Base-by-base conservation (phyloP, 2,329 filamentous ascomycete species). In the Stagonosporopsis tanaceti region DNA sequence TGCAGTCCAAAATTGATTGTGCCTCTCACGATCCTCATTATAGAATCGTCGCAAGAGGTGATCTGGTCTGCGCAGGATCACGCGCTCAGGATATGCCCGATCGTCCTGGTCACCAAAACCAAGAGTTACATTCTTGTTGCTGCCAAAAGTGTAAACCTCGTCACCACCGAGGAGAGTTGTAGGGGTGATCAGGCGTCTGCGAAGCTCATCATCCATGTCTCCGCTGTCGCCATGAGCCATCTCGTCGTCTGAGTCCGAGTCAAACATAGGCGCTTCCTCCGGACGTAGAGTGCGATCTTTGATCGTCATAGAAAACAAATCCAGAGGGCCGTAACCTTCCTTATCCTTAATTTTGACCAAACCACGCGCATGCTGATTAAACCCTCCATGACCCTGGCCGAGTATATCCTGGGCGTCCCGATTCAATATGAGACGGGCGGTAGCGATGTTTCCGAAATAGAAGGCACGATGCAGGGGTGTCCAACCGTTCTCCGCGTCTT, bases 71-170 rank as follows among this genome's bases (percentile, higher is more conserved):
- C 87, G 85, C 32, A 98, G 77, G 30, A 83, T 80, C 11, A 97
- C 87, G 9, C 92, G 89, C 74, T 98, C 95, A 0, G 95, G 95
- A 68, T 90, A 96, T 63, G 98, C 93, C 3, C 95, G 88, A 72
- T 99, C 94, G 73, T 97, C 93, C 69, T 96, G 90, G 71, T 99
- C 93, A n/a, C 93, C 93, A 59, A 98, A 89, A 1, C 95, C 95
- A 22, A 99, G 84, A 0, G 91, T 95, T 9, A 96, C 79, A 66
- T 99, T 99, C 71, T 95, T 96, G 78, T 97, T 99, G 77, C 93
- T 98, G 47, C 95, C 95, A 77, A 98, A 97, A 1, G 92, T 89
- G 69, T 92, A 98, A 0, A 97, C 80, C 71, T 99, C 95, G 68
- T 97, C 92, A 8, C 92, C 94, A 22, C 80, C 75, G 25, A 89